Conservation (phyloP, 352 stramenopile genomes). For the Globisporangium cylindrosporum region DNA sequence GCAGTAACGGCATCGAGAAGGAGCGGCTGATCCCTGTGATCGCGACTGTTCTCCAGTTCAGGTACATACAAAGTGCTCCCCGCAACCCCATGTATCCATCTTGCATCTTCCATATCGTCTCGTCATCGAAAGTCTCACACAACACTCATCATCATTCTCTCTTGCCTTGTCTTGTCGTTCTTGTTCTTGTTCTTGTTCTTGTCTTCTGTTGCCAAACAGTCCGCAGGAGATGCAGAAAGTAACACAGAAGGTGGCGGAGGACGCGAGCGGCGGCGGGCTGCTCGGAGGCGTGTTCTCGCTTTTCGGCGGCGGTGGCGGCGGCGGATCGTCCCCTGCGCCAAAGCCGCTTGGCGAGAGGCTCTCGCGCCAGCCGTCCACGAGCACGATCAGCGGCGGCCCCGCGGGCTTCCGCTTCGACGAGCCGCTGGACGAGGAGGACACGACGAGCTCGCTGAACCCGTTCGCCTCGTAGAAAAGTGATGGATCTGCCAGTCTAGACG, state of each 20-base stretch:
- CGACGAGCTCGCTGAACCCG: constrained; percentile 51
- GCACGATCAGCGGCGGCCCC: constrained; percentile 31
- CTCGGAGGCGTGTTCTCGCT: constrained; percentile 76
- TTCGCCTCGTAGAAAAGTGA: constrained; percentile 38
- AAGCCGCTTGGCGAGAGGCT: constrained; percentile 45
- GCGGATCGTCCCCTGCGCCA: constrained; percentile 27
- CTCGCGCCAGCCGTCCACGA: constrained; percentile 39
- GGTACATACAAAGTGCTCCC: constrained; percentile 12
- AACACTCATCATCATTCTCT: neutral
- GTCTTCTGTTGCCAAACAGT: constrained; percentile 17
- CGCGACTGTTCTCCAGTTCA: constrained; percentile 68
- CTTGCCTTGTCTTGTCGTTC: neutral
- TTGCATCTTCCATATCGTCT: neutral
- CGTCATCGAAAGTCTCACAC: neutral
- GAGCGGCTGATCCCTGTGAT: constrained; percentile 81
- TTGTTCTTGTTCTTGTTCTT: no score
- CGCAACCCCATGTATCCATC: neutral
- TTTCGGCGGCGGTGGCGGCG: constrained; percentile 37
- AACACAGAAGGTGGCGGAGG: constrained; percentile 34
- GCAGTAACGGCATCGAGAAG: constrained; percentile 68
- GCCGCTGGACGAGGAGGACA: constrained; percentile 52
- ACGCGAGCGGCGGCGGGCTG: constrained; percentile 34
- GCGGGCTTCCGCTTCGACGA: constrained; percentile 30
- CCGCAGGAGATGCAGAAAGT: constrained; percentile 65
- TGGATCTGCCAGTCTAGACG: neutral